Evolutionary conservation across 1,284 basidiomycete genomes (phyloP).

Genomic region (Phaffia rhodozyma): DNA sequence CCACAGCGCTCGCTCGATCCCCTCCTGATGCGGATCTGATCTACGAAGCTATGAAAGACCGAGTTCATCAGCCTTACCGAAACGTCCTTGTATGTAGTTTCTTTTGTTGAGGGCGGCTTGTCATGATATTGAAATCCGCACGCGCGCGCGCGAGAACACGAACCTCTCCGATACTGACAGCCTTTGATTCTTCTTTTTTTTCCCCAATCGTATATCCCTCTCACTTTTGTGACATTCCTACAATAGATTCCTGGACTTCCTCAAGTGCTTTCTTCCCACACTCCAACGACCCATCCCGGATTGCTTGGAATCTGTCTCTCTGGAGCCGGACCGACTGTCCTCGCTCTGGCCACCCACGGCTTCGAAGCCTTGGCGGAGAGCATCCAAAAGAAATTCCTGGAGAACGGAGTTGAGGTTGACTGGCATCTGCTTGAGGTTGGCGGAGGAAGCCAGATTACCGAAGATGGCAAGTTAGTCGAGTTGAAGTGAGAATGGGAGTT

Average conservation of each 20-base stretch:
- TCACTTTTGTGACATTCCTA: not conserved
- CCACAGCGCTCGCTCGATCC: constrained; percentile 77
- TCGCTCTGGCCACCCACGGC: constrained; percentile 81
- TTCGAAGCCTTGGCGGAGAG: constrained; percentile 73
- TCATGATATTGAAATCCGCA: not conserved
- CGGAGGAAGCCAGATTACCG: constrained; percentile 35
- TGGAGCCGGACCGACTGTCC: constrained; percentile 92
- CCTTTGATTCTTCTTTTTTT: not conserved
- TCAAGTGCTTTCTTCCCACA: constrained; percentile 76
- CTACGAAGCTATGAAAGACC: constrained; percentile 99
- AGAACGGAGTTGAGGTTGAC: constrained; percentile 58
- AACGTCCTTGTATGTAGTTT: constrained; percentile 54
- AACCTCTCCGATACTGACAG: not conserved
- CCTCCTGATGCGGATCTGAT: constrained; percentile 90
- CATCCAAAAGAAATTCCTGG: constrained; percentile 60
- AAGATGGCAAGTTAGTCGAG: constrained; percentile 16
- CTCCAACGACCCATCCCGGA: constrained; percentile 78
- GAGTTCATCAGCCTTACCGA: constrained; percentile 93
- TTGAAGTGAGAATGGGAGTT: not conserved
- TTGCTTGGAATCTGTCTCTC: constrained; percentile 94
- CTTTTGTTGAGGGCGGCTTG: not conserved
- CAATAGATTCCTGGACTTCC: constrained; percentile 84
- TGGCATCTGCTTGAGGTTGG: constrained; percentile 37
- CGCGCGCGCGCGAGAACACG: no score
- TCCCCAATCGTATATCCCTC: not conserved